phyloP scores from a whole-genome alignment of 805 yeast species.

The Candida germanica region DNA sequence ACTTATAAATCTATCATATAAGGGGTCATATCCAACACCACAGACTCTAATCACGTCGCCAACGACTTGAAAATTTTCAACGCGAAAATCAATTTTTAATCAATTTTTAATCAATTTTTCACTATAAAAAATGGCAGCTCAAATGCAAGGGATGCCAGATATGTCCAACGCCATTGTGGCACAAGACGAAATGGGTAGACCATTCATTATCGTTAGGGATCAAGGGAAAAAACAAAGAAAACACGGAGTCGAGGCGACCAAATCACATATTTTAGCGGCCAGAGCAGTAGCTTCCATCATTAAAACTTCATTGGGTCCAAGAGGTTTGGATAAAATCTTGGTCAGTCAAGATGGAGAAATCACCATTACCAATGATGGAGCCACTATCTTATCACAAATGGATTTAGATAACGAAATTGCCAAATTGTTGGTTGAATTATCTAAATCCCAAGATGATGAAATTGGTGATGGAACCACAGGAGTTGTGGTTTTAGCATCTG shows the following conservation, averaged over 20 bases:
- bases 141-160: constrained; percentile 64
- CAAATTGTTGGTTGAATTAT: constrained; percentile 86
- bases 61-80: constrained; percentile 9
- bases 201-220: constrained; percentile 95
- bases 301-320: constrained; percentile 91
- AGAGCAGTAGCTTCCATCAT: constrained; percentile 90
- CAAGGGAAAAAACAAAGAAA: constrained; percentile 69
- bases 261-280: constrained; percentile 91
- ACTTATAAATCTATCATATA: too few species aligned
- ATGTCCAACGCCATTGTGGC: constrained; percentile 98
- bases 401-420: constrained; percentile 95
- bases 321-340: constrained; percentile 96
- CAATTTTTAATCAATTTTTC: background rate
- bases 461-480: constrained; percentile 99
- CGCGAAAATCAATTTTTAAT: constrained; percentile 9
- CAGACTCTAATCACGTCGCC: background rate
- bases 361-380: constrained; percentile 98
- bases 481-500: constrained; percentile 94
- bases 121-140: constrained; percentile 13
- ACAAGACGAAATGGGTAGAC: constrained; percentile 99
- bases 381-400: constrained; percentile 94
- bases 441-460: constrained; percentile 95
- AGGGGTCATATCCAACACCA: background rate
- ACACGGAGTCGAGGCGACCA: constrained; percentile 47
- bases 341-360: constrained; percentile 97